Evolutionary conservation across 208 protist genomes (phyloP).

Genomic region (Trypanosoma brucei): DNA sequence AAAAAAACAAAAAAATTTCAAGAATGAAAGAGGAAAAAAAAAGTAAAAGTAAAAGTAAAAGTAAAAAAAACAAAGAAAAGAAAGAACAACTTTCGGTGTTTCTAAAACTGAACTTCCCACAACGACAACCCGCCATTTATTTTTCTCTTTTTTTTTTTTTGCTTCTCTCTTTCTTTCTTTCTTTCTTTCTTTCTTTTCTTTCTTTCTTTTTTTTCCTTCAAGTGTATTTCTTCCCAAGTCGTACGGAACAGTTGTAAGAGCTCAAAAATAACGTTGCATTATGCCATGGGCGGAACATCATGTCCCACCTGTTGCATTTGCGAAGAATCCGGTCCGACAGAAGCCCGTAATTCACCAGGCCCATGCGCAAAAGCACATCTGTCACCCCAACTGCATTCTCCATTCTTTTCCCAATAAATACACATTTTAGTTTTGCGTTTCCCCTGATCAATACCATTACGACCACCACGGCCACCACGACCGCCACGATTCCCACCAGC

Average conservation of each 20-base stretch:
- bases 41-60: too few relatives aligned
- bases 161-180: background rate
- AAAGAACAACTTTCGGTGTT: too few relatives aligned
- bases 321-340: background rate
- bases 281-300: background rate
- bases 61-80: too few relatives aligned
- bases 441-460: constrained; percentile 63
- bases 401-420: constrained; percentile 82
- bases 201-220: constrained; percentile 4
- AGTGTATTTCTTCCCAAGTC: constrained; percentile 13
- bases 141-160: background rate
- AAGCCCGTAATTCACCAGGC: constrained; percentile 42
- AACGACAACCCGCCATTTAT: background rate
- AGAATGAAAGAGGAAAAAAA: too few relatives aligned
- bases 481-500: constrained; percentile 22
- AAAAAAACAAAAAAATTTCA: too few relatives aligned
- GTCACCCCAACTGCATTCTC: constrained; percentile 77
- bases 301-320: constrained; percentile 4
- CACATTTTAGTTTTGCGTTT: constrained; percentile 87
- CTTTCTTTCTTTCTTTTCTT: constrained; percentile 4
- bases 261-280: background rate
- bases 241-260: background rate
- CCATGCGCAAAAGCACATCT: constrained; percentile 84
- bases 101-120: too few relatives aligned
- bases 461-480: constrained; percentile 24